phyloP scores from a whole-genome alignment of 495 filamentous ascomycete species.

The Neurospora sp. region DNA sequence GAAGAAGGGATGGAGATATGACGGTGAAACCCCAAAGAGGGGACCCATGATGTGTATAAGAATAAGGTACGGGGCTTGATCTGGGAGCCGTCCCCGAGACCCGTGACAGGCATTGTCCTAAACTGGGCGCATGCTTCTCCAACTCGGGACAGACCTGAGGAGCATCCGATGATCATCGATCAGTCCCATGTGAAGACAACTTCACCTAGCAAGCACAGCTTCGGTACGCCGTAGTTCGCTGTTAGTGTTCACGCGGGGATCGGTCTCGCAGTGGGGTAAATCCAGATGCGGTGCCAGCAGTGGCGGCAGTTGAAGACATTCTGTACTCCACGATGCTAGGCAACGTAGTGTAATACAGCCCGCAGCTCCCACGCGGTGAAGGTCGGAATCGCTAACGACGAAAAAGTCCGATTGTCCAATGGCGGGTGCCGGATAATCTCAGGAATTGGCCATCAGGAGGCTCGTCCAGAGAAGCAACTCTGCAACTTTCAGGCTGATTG shows the following conservation, averaged over 20 bases:
- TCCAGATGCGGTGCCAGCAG: too few species aligned
- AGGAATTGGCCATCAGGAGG: not conserved
- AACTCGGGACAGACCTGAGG: not conserved
- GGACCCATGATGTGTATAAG: not conserved
- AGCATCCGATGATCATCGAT: not conserved
- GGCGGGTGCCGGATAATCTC: conserved; percentile 5
- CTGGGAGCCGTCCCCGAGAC: not conserved
- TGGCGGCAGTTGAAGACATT: not conserved
- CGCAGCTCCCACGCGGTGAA: not conserved
- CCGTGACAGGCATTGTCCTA: not conserved
- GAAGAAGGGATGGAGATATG: not conserved
- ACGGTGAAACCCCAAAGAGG: not conserved
- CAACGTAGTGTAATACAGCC: not conserved
- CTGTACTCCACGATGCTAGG: not conserved
- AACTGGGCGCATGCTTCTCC: not conserved
- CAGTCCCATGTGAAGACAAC: not conserved
- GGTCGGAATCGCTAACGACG: not conserved
- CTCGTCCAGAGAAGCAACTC: not conserved
- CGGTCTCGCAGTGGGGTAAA: not conserved
- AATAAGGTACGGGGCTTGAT: not conserved
- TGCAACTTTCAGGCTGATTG: not conserved
- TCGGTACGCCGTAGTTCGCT: not conserved
- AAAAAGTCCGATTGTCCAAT: not conserved
- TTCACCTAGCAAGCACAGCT: not conserved
- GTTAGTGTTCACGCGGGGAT: not conserved